Base-by-base conservation (phyloP, 139 green algal genomes). In the Auxenochlorella pyrenoidosa region DNA sequence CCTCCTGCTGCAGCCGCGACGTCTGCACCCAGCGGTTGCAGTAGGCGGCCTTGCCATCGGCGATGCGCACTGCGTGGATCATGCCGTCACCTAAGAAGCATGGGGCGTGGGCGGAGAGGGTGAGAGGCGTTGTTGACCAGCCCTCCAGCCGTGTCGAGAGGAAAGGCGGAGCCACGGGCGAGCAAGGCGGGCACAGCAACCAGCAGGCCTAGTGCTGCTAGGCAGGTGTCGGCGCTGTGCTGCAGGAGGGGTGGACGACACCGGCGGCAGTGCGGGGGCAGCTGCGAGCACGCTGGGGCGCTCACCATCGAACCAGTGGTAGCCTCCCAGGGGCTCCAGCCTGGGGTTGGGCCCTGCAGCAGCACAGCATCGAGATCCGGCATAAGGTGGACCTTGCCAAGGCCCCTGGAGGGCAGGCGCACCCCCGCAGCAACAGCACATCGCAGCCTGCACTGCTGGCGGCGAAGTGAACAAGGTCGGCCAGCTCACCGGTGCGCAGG, bases 11-110 rank as follows among this genome's bases (percentile, higher is more conserved):
- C 32, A 95, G 77, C 22, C 94, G 86, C 19, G 78, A 34, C 1
- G 95, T 97, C 0, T 93, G 34, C 30, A 98, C 90, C 68, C 85
- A 96, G 44, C 87, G 87, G 90, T 95, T 96, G 90, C 82, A 89
- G 91, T 96, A 98, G 1, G 83, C 75, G 15, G 90, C 95, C 28
- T 82, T 85, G 79, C 93, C 94, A 58, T 79, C 88, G 22, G 91
- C 88, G 75, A 98, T 89, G 40, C 90, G 86, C n/a, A 94, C 91
- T 0, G 86, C 90, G 82, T 97, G 96, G 44, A 97, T 58, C 95
- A 97, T 97, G 79, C 94, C 95, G 79, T 98, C 95, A 18, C 95
- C 84, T 84, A 40, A 1, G 22, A 10, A 30, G 40, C 72, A 58
- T 2, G 72, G 40, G 40, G 40, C 1, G 16, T 0, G 38, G 0